Conservation (phyloP, 2,329 filamentous ascomycete species). For the Cladophialophora bantiana region DNA sequence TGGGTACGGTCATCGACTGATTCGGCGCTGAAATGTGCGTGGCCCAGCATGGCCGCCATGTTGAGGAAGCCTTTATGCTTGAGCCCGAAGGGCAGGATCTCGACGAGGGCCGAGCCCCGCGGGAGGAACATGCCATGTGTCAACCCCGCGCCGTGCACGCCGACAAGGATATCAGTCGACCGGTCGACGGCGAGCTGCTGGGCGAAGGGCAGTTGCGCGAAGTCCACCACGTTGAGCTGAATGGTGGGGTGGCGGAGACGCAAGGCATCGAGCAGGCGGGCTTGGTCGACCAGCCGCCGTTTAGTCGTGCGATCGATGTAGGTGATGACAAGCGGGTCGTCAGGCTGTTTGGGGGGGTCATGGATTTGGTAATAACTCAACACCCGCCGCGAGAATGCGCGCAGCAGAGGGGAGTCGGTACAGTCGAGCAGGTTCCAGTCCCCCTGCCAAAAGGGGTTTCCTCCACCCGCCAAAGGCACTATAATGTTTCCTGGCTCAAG, state of each 20-base stretch:
- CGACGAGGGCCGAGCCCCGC: not conserved
- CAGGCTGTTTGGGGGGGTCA: not conserved
- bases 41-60: slow-evolving; percentile 3
- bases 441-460: not conserved
- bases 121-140: not conserved
- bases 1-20: not conserved
- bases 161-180: not conserved
- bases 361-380: not conserved
- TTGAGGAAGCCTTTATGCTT: slow-evolving; percentile 1
- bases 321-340: not conserved
- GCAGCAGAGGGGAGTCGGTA: not conserved
- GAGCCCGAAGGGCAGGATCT: slow-evolving; percentile 1
- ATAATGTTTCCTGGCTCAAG: slow-evolving; percentile 1
- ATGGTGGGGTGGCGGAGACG: not conserved
- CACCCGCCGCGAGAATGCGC: slow-evolving; percentile 1
- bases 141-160: slow-evolving; percentile 1
- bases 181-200: not conserved
- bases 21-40: not conserved
- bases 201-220: not conserved
- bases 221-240: not conserved
- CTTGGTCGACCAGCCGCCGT: not conserved
- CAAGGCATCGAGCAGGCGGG: not conserved
- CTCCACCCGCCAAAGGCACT: not conserved
- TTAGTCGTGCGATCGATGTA: not conserved
- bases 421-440: not conserved